Evolutionary conservation across 306 rosid species (phyloP).

Genomic region (Malus orientalis): DNA sequence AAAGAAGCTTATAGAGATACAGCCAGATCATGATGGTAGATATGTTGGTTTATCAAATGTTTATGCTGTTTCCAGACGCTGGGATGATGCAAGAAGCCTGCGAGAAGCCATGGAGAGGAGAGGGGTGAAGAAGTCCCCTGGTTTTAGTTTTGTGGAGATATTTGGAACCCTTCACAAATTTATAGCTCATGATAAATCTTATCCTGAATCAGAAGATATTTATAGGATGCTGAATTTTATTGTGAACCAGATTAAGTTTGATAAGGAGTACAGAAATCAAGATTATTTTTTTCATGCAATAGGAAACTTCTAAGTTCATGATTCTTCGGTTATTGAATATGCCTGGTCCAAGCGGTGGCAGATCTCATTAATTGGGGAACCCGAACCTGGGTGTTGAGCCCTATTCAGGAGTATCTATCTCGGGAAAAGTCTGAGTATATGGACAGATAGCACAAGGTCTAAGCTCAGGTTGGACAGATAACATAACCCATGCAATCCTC

Average conservation of each 20-base stretch:
- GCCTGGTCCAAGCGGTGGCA: not conserved
- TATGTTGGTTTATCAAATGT: slow-evolving; percentile 65
- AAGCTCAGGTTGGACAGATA: not conserved
- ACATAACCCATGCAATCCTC: not conserved
- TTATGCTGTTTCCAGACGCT: slow-evolving; percentile 50
- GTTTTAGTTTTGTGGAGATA: slow-evolving; percentile 63
- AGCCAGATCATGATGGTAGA: slow-evolving; percentile 75
- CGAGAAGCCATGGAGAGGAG: slow-evolving; percentile 66
- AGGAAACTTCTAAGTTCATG: slow-evolving; percentile 18
- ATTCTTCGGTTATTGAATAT: not conserved
- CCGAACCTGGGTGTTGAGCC: not conserved
- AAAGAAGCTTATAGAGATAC: slow-evolving; percentile 63
- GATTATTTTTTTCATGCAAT: slow-evolving; percentile 24
- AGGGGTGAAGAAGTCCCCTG: slow-evolving; percentile 71
- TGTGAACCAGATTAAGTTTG: slow-evolving; percentile 48
- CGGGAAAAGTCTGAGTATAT: not conserved
- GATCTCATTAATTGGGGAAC: not conserved
- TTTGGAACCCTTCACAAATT: slow-evolving; percentile 54
- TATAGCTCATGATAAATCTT: slow-evolving; percentile 67
- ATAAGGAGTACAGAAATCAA: slow-evolving; percentile 22
- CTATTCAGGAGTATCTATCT: not conserved
- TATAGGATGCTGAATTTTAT: slow-evolving; percentile 47
- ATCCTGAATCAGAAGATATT: slow-evolving; percentile 42
- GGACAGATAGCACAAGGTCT: not conserved
- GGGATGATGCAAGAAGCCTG: slow-evolving; percentile 65